A percentile compares a stretch with the other conserved stretches of the same genome.
phyloP scores from a whole-genome alignment of 352 stramenopile species.

The Phytopythium montanum region DNA sequence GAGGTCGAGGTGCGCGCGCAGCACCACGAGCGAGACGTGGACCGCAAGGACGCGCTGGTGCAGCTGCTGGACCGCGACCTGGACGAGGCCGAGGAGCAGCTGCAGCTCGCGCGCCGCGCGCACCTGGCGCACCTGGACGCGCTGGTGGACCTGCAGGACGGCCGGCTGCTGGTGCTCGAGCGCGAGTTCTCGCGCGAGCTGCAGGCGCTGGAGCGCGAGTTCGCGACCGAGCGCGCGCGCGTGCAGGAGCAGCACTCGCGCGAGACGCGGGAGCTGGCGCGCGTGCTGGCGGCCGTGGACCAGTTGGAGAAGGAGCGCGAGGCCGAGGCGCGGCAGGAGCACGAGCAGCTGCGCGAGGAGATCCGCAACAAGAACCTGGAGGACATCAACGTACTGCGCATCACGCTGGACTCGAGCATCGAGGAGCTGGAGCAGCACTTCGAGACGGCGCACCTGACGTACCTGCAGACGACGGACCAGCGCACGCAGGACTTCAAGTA shows the following conservation, averaged over 20 bases:
- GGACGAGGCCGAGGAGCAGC: slow-evolving; percentile 94
- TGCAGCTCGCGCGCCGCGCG: slow-evolving; percentile 85
- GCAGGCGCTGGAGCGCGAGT: slow-evolving; percentile 77
- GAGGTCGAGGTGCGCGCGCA: slow-evolving; percentile 91
- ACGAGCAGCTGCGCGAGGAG: slow-evolving; percentile 90
- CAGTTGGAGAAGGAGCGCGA: slow-evolving; percentile 80
- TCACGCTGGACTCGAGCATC: slow-evolving; percentile 92
- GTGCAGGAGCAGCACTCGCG: slow-evolving; percentile 62
- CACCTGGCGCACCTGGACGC: slow-evolving; percentile 91
- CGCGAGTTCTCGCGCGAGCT: slow-evolving; percentile 91
- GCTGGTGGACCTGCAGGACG: slow-evolving; percentile 91
- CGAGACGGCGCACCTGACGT: slow-evolving; percentile 90
- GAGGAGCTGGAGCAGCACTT: slow-evolving; percentile 95
- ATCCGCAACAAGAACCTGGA: slow-evolving; percentile 95
- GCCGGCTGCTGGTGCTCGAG: slow-evolving; percentile 84
- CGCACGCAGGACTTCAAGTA: slow-evolving; percentile 94
- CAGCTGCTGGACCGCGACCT: slow-evolving; percentile 94
- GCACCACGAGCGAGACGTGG: slow-evolving; percentile 94
- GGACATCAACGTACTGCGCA: slow-evolving; percentile 92
- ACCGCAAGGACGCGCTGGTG: slow-evolving; percentile 93
- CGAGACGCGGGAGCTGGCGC: slow-evolving; percentile 75
- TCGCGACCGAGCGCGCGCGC: slow-evolving; percentile 80
- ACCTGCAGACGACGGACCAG: slow-evolving; percentile 93
- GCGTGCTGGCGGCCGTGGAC: slow-evolving; percentile 87
- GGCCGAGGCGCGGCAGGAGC: slow-evolving; percentile 66